These are phyloP conservation scores for Collybia sp. DNA, from an alignment of 768 basidiomycete genomes.

Conservation along the genomic window DNA sequence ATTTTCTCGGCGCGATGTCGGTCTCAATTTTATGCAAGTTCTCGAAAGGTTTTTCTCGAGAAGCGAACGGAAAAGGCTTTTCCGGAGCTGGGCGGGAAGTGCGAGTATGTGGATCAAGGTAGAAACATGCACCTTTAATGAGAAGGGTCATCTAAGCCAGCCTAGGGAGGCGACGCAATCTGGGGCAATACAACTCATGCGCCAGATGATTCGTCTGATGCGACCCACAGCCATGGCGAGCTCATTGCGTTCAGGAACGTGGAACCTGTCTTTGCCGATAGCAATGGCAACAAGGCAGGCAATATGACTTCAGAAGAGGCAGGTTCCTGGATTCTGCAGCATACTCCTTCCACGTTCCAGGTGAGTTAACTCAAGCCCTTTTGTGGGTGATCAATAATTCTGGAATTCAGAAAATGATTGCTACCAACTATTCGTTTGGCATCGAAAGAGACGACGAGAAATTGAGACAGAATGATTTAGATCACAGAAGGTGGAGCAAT, in stretches of 20 bases:
- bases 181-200: slow-evolving; percentile 79
- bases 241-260: slow-evolving; percentile 73
- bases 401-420: slow-evolving; percentile 64
- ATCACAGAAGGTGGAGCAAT: slow-evolving; percentile 89
- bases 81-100: slow-evolving; percentile 93
- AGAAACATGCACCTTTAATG: slow-evolving; percentile 1
- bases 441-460: slow-evolving; percentile 72
- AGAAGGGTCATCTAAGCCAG: neutral
- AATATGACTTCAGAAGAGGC: slow-evolving; percentile 83
- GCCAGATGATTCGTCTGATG: slow-evolving; percentile 66
- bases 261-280: slow-evolving; percentile 13
- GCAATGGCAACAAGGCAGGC: slow-evolving; percentile 13
- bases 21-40: slow-evolving; percentile 34
- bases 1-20: neutral
- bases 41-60: slow-evolving; percentile 88
- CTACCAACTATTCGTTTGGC: slow-evolving; percentile 82
- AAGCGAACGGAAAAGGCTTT: slow-evolving; percentile 82
- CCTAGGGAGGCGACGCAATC: slow-evolving; percentile 72
- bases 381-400: slow-evolving; percentile 1
- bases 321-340: slow-evolving; percentile 73
- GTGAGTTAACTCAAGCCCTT: slow-evolving; percentile 23
- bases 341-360: slow-evolving; percentile 82
- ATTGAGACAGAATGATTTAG: slow-evolving; percentile 61
- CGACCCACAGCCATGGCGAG: slow-evolving; percentile 67
- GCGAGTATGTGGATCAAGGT: slow-evolving; percentile 94